Evolutionary conservation across 768 basidiomycete genomes (phyloP).

Genomic region (Lyophyllum shimeji): DNA sequence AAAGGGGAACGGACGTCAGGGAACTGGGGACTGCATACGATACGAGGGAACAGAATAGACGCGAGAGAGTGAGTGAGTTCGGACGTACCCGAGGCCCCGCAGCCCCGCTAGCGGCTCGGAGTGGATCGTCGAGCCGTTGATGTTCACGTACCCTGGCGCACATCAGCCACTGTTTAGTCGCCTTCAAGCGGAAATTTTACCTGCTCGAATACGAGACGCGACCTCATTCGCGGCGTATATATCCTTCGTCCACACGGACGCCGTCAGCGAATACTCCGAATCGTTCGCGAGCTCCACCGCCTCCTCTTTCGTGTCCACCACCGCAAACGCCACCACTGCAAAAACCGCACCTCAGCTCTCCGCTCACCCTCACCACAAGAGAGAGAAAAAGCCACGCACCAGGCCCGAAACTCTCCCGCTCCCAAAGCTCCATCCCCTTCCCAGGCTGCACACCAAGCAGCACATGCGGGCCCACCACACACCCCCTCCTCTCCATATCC

Average conservation of each 20-base stretch:
- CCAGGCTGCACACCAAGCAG: constrained; percentile 45
- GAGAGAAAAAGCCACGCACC: constrained; percentile 26
- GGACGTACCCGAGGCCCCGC: constrained; percentile 46
- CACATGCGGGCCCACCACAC: constrained; percentile 54
- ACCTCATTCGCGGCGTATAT: constrained; percentile 42
- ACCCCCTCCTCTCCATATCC: constrained; percentile 36
- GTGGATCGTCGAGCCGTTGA: constrained; percentile 57
- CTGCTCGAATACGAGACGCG: constrained; percentile 46
- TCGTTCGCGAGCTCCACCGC: constrained; percentile 56
- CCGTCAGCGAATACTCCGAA: constrained; percentile 49
- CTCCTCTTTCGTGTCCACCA: constrained; percentile 50
- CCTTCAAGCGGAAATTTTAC: constrained; percentile 24
- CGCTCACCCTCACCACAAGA: background rate
- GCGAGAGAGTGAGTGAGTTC: no score
- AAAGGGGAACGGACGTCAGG: no score
- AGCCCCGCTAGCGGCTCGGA: constrained; percentile 36
- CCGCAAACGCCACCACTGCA: constrained; percentile 42
- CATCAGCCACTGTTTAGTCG: background rate
- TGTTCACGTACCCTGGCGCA: constrained; percentile 44
- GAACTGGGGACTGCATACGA: no score
- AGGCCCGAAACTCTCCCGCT: constrained; percentile 63
- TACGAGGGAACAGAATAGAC: no score
- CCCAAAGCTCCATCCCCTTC: constrained; percentile 53
- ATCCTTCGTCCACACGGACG: constrained; percentile 54
- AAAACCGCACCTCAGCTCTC: background rate